Evolutionary conservation across 768 basidiomycete genomes (phyloP).

Genomic region (Hericium rajendrae): DNA sequence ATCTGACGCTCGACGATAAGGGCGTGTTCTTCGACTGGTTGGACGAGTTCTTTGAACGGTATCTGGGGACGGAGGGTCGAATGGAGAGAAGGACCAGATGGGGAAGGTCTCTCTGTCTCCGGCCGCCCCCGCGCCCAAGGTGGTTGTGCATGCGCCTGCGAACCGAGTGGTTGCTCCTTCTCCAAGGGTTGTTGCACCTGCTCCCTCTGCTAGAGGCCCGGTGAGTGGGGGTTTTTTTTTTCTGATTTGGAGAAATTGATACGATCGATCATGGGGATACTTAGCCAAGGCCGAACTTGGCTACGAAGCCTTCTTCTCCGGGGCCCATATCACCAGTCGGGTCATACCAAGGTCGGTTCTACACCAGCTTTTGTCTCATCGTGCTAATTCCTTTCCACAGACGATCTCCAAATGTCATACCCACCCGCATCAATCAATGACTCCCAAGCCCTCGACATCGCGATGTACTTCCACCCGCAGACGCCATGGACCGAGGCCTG

Average conservation of each 20-base stretch:
- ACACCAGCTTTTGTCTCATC: too few species aligned
- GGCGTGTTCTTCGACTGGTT: slow-evolving; percentile 68
- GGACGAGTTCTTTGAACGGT: slow-evolving; percentile 66
- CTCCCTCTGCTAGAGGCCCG: not conserved
- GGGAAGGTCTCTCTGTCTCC: slow-evolving; percentile 8
- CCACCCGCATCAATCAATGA: slow-evolving; percentile 25
- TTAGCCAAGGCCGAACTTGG: slow-evolving; percentile 10
- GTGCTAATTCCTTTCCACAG: slow-evolving; percentile 1
- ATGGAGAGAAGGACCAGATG: too few species aligned
- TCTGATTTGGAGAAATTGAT: too few species aligned
- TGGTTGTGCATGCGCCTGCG: not conserved
- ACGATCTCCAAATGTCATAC: slow-evolving; percentile 23
- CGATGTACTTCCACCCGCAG: slow-evolving; percentile 33
- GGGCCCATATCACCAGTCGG: too few species aligned
- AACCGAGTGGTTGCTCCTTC: not conserved
- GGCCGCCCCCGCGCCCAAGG: not conserved
- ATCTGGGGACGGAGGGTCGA: slow-evolving; percentile 12
- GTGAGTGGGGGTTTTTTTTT: not conserved
- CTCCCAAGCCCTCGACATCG: slow-evolving; percentile 33
- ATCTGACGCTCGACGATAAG: slow-evolving; percentile 60
- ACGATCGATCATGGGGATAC: too few species aligned
- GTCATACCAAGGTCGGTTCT: too few species aligned
- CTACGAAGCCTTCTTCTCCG: slow-evolving; percentile 4
- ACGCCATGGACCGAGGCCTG: slow-evolving; percentile 32
- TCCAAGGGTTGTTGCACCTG: not conserved